Conservation (phyloP, 305 asterid species). For the Ajuga reptans region DNA sequence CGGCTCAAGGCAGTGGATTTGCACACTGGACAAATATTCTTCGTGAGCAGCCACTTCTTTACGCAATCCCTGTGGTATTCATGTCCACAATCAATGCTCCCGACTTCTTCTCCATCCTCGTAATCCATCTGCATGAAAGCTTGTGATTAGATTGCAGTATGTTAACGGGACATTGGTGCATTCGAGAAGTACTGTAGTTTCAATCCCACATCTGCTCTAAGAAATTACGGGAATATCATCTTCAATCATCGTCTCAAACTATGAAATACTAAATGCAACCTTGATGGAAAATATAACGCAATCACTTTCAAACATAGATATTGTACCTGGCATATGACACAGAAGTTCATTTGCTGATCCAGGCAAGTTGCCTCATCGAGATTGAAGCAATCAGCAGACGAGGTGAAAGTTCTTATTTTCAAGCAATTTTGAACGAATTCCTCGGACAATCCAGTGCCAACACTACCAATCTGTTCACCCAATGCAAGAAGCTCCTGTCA, state of each 20-base stretch:
- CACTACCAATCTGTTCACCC: constrained; percentile 62
- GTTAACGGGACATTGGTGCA: too few relatives aligned
- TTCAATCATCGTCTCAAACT: neutral
- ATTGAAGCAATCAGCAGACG: constrained; percentile 22
- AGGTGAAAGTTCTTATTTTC: constrained; percentile 37
- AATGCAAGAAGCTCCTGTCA: constrained; percentile 66
- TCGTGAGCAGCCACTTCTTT: constrained; percentile 53
- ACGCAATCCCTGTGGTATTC: constrained; percentile 65
- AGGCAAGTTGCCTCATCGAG: constrained; percentile 28
- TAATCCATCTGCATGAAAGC: constrained; percentile 37
- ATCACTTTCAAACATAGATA: neutral
- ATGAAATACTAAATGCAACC: neutral
- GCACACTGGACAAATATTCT: constrained; percentile 63
- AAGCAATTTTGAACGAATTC: constrained; percentile 32
- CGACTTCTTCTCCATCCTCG: constrained; percentile 38
- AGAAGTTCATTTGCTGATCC: constrained; percentile 45
- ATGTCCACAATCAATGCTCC: constrained; percentile 56
- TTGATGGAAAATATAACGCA: neutral
- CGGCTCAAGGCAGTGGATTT: constrained; percentile 44
- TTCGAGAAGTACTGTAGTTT: too few relatives aligned
- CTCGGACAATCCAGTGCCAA: constrained; percentile 48
- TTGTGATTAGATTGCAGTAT: neutral
- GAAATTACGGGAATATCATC: neutral
- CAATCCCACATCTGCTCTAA: neutral
- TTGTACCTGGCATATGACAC: constrained; percentile 74